Base-by-base conservation (phyloP, 495 filamentous ascomycete genomes). In the Penicillium ochrochloron region DNA sequence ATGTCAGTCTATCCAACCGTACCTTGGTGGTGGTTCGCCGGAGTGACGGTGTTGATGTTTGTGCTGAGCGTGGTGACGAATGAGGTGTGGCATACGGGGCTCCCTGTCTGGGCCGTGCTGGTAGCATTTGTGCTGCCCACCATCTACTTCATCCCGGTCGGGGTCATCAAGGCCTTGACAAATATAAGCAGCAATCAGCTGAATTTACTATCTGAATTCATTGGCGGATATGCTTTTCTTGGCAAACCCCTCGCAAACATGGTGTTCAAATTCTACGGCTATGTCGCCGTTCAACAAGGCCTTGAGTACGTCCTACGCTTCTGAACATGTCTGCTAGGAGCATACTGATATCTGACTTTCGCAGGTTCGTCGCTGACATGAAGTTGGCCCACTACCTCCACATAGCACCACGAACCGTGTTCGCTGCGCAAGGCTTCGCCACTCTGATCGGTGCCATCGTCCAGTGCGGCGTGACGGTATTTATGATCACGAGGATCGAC, bases 311-410 rank as follows among this genome's bases (percentile, higher is more conserved):
- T 78, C 34, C 37, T 14, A 62, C 64, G 35, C 73, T 77, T 62
- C 17, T 84, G 76, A 0, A 2, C 21, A 7, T 37, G 3, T 12
- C 14, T 60, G 12, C 7, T 9, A 2, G 27, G n/a, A 15, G 1
- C 29, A n/a, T 46, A 11, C n/a, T 25, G 17, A n/a, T 35, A 21
- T 51, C 31, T 78, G 56, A 59, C 1, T 3, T 10, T 76, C 70
- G 64, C 70, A 67, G 88, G 82, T 75, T 91, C 79, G 89, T 91
- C 78, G 89, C 78, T 80, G 80, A 89, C 84, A 77, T 92, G 90
- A 80, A 93, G 86, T 73, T 93, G 84, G 89, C 87, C 9, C 88
- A 91, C 69, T 92, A 92, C 75, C 86, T 92, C 76, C 90, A 91
- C 70, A 85, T 90, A n/a, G 85, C 89, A 1, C 89, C 88, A 0